Evolutionary conservation across 1,284 basidiomycete species (phyloP), one percentile per base, ranked within the genome.

Genomic region (Boletus mariae): DNA sequence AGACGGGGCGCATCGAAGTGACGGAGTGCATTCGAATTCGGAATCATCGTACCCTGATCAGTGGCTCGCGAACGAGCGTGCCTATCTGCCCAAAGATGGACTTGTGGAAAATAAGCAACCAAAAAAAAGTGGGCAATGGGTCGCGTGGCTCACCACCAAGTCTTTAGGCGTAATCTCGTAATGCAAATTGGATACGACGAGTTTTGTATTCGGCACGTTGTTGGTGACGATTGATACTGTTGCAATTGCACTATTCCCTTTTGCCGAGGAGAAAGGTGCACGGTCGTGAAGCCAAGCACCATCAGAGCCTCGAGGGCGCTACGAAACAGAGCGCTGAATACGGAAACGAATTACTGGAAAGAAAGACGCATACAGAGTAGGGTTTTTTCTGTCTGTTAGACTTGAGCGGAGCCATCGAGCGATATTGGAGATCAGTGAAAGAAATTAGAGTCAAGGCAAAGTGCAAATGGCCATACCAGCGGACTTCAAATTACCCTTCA

Each of bases 161-260:
- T 98, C 94, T 74, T 85, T 85, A 65, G 88, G 80, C 54, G 87
- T 91, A 47, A 98, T 85, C 64, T 98, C 94, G 64, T 97, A 98
- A 73, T 98, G 95, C 63, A 98, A 66, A 71, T 94, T 94, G 58
- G 89, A 85, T 60, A 98, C 86, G 60, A 88, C 72, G 59, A 98
- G 83, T 66, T 84, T 85, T 54, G 78, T 81, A 66, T 81, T 83
- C 48, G 74, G 60, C 59, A 63, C 51, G 2, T 20, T 20, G 62
- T 64, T 45, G 64, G 70, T 57, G n/a, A 44, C 8, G 23, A 13
- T 10, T 17, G 42, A 17, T 57, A 61, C 65, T 46, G 64, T 58
- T 26, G 60, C 51, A 34, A 52, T 59, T 53, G 47, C 53, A 57
- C 47, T 61, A 63, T 52, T 60, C 43, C 45, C 64, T 62, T 52